Base-by-base conservation (phyloP, 2,329 filamentous ascomycete species). In the Phyllosticta capitalensis region DNA sequence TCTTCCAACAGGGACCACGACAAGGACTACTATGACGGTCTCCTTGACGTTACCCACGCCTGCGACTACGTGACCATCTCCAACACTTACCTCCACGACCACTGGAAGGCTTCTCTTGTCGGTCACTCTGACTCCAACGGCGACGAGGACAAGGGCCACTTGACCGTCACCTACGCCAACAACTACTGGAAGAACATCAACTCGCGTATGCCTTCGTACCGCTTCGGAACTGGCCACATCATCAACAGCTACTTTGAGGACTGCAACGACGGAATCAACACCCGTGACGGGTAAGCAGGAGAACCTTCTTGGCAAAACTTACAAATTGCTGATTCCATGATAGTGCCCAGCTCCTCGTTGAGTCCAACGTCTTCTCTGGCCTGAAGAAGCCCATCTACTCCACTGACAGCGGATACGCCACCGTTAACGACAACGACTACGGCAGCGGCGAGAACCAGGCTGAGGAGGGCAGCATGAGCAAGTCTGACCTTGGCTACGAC, bases 21-120 rank as follows among this genome's bases (percentile, higher is more conserved):
- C 75, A 88, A 88, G 75, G 84, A 89, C 75, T 86, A 81, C 75
- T 88, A 86, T 67, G 86, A 88, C 60, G 85, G 86, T 30, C 79
- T 88, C 1, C 72, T 84, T 53, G 86, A 88, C 65, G 73, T 83
- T 55, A 86, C 80, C 55, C 85, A 87, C 72, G 86, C 76, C 53
- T 75, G 79, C 9, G 83, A 88, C 74, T 87, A 75, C 66, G 70
- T 86, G 60, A 86, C 79, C 63, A 74, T 86, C 63, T 78, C 76
- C 63, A 79, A 80, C 72, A 64, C 68, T 64, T 77, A 74, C 68
- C 64, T 82, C 63, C 80, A 82, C 70, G 79, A 82, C 72, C 81
- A 85, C 78, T 85, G 76, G 75, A 86, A 85, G 71, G 79, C 77
- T 12, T 81, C 79, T 0, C 75, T 85, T 9, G 75, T 84, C 59